A percentile compares a stretch with the other conserved stretches of the same genome.
These are phyloP conservation scores for Neurospora sp. DNA, from an alignment of 495 filamentous ascomycete genomes.

Conservation along the genomic window DNA sequence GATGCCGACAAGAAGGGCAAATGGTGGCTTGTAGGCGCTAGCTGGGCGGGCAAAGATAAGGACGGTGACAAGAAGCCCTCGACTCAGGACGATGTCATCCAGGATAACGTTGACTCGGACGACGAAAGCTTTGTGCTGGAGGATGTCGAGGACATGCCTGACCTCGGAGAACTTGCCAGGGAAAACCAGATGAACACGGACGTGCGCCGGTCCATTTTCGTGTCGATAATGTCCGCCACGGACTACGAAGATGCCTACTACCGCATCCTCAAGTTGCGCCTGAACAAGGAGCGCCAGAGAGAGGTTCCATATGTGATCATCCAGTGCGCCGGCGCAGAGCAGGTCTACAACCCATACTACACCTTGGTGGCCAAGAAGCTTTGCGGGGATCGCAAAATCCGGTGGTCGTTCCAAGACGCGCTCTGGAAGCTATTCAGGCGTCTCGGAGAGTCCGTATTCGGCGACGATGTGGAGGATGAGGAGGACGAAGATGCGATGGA, in stretches of 20 bases:
- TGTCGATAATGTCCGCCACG: constrained; percentile 75
- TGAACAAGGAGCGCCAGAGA: constrained; percentile 75
- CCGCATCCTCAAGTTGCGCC: constrained; percentile 66
- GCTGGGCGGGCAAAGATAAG: constrained; percentile 52
- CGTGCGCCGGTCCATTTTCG: constrained; percentile 83
- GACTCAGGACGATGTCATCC: constrained; percentile 27
- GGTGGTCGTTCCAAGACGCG: constrained; percentile 73
- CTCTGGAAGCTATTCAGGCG: constrained; percentile 82
- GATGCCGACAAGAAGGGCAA: constrained; percentile 80
- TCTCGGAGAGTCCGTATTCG: constrained; percentile 64
- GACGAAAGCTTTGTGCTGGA: constrained; percentile 19
- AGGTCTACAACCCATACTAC: constrained; percentile 87
- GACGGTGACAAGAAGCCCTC: constrained; percentile 10
- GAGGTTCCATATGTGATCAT: constrained; percentile 84
- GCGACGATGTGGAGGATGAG: constrained; percentile 40
- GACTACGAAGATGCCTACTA: constrained; percentile 77
- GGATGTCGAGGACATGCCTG: constrained; percentile 43
- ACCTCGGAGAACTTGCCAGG: constrained; percentile 64
- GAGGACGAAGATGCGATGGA: constrained; percentile 33
- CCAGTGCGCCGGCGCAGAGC: constrained; percentile 76
- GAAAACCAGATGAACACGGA: constrained; percentile 93
- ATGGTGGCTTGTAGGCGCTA: constrained; percentile 96
- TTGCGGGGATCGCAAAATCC: constrained; percentile 59
- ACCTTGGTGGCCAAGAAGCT: constrained; percentile 68
- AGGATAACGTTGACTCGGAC: constrained; percentile 17